These are phyloP conservation scores for Umbelopsis ramanniana DNA, from an alignment of 192 early-diverging fungal species.

Conservation along the genomic window DNA sequence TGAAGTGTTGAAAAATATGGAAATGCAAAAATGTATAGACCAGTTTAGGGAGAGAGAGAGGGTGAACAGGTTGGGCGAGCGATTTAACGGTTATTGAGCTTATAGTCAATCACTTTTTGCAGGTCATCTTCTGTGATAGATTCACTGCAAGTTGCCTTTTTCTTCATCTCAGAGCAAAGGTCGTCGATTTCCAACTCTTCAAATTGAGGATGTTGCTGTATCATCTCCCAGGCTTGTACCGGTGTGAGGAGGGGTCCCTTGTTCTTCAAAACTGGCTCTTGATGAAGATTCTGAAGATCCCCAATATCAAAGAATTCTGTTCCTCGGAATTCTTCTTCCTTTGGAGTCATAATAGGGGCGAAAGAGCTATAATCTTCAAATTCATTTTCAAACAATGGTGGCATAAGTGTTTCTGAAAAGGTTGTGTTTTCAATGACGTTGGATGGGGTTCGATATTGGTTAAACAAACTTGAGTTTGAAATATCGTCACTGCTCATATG, in stretches of 20 bases:
- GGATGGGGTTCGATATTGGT: conserved; percentile 12
- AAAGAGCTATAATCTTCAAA: conserved; percentile 18
- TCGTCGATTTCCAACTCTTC: conserved; percentile 60
- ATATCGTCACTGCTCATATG: not conserved
- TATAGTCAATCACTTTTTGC: not conserved
- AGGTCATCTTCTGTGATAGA: not conserved
- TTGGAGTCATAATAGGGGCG: conserved; percentile 16
- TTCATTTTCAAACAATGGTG: conserved; percentile 25
- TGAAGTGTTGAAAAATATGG: too few species aligned
- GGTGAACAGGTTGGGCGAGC: too few species aligned
- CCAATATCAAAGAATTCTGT: not conserved
- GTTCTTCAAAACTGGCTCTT: not conserved
- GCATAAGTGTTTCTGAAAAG: conserved; percentile 20
- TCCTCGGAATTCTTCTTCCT: not conserved
- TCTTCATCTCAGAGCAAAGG: conserved; percentile 55
- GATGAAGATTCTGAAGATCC: not conserved
- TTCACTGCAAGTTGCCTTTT: conserved; percentile 56
- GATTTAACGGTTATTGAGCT: not conserved
- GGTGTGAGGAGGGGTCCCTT: not conserved
- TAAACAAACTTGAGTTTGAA: not conserved
- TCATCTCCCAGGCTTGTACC: conserved; percentile 51
- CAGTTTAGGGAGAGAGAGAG: too few species aligned
- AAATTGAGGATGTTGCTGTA: conserved; percentile 57
- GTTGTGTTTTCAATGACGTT: not conserved
- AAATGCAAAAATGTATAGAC: too few species aligned